Evolutionary conservation across 257 asterid species (phyloP), one percentile per base, ranked within the genome.

Genomic region (Solanum microdontum): DNA sequence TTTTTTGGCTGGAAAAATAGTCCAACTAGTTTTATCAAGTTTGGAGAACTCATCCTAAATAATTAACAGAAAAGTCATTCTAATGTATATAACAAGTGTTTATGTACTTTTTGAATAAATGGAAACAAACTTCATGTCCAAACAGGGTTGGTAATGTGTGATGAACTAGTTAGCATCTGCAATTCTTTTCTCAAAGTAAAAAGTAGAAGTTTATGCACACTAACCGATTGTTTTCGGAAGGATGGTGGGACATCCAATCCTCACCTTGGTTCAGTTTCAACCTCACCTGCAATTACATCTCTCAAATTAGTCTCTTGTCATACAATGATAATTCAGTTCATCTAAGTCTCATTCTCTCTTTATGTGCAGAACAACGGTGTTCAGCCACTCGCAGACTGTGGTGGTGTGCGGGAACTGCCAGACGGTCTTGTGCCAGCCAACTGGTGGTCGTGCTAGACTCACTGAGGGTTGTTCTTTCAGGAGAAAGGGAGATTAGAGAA

Each of bases 351-450:
- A 1, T 0, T 68, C 37, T 33, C 11, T 69, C 12, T 34, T 1
- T 33, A 3, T 37, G 11, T 82, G 90, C 90, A 90, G 90, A 80
- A 90, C 91, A 23, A 90, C 92, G 26, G 89, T 90, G 32, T 90
- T 90, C 48, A 88, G 92, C 51, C 92, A 90, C 89, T 90, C 90
- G 0, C 92, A 90, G 28, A 90, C 92, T 0, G 92, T 90, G 51
- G 92, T 90, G 36, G 92, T 88, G 60, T 90, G 92, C 11, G 92
- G 90, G 1, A 90, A 90, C 89, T 90, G 92, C 86, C 92, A 88
- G 85, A 86, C 92, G 0, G 92, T 88, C 17, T 84, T 90, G 88
- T 88, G 90, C 84, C 92, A 90, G 86, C 89, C 92, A 3, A 90
- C 92, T 14, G 92, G 90, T 32, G 90, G 90, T 5, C 92, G 90